These are phyloP conservation scores for Suillus brevipes DNA, from an alignment of 768 basidiomycete species.

Conservation along the genomic window DNA sequence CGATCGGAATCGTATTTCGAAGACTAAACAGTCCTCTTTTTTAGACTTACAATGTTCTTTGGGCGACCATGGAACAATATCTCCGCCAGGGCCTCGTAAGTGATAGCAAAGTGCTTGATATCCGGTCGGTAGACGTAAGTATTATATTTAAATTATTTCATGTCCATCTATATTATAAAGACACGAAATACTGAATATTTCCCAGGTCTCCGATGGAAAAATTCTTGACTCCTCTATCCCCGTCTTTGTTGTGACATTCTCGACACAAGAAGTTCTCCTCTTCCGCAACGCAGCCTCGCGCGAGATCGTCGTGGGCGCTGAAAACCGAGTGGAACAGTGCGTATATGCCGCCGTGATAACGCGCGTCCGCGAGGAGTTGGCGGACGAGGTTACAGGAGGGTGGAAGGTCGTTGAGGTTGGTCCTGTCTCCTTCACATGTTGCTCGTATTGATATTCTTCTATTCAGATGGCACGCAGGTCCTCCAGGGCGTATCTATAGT, in stretches of 20 bases:
- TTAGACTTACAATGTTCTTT: conserved; percentile 96
- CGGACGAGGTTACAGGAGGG: conserved; percentile 92
- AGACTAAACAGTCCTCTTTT: not conserved
- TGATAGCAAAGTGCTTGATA: conserved; percentile 94
- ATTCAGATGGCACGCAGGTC: conserved; percentile 53
- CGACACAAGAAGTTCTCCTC: conserved; percentile 89
- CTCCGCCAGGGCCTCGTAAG: conserved; percentile 87
- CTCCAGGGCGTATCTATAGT: conserved; percentile 48
- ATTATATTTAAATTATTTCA: conserved; percentile 1
- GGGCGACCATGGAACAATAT: conserved; percentile 97
- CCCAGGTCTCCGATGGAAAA: conserved; percentile 79
- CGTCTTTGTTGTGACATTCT: conserved; percentile 88
- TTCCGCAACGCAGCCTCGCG: conserved; percentile 89
- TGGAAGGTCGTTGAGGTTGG: conserved; percentile 97
- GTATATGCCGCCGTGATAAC: conserved; percentile 92
- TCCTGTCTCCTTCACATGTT: conserved; percentile 8
- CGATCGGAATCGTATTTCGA: not conserved
- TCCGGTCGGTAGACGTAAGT: conserved; percentile 93
- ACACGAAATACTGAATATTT: not conserved
- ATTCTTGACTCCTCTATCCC: conserved; percentile 89
- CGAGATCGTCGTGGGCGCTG: conserved; percentile 86
- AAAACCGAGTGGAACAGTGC: conserved; percentile 90
- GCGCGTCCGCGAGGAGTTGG: conserved; percentile 81
- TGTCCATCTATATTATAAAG: not conserved
- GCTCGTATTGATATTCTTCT: not conserved